These are phyloP conservation scores for Quercus tomentella DNA, from an alignment of 331 rosid species.

Conservation along the genomic window DNA sequence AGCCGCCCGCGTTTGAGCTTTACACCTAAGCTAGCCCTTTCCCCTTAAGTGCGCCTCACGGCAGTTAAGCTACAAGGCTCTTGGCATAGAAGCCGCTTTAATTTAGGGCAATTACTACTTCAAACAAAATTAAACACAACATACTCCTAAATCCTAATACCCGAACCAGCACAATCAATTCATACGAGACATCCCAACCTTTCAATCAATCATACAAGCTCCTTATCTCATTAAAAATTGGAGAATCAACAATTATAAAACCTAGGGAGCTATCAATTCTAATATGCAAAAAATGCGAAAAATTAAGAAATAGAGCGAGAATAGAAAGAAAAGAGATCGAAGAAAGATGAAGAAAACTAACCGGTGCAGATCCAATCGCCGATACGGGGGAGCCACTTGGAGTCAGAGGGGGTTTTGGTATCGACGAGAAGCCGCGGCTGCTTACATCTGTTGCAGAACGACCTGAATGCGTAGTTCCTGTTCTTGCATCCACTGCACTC, in stretches of 20 bases:
- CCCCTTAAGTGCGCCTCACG: too few relatives aligned
- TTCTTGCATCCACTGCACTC: constrained; percentile 86
- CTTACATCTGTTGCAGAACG: constrained; percentile 94
- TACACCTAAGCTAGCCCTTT: too few relatives aligned
- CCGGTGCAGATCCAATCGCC: constrained; percentile 99
- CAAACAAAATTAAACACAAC: not conserved
- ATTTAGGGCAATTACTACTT: not conserved
- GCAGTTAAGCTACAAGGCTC: too few relatives aligned
- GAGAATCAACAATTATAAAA: too few relatives aligned
- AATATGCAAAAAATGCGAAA: not conserved
- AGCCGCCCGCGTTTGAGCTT: too few relatives aligned
- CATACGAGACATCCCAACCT: not conserved
- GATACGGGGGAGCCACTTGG: constrained; percentile 96
- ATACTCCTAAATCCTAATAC: not conserved
- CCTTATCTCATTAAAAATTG: too few relatives aligned
- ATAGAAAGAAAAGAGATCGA: not conserved
- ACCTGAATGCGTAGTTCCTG: constrained; percentile 97
- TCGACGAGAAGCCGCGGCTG: constrained; percentile 97
- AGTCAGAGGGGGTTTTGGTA: constrained; percentile 84
- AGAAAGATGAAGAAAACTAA: constrained; percentile 30
- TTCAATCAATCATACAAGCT: too few relatives aligned
- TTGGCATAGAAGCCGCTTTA: not conserved
- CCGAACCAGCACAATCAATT: not conserved
- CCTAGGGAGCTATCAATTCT: too few relatives aligned
- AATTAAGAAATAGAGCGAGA: not conserved